Evolutionary conservation across 2,329 filamentous ascomycete genomes (phyloP).

Genomic region (Penicillium sp.): DNA sequence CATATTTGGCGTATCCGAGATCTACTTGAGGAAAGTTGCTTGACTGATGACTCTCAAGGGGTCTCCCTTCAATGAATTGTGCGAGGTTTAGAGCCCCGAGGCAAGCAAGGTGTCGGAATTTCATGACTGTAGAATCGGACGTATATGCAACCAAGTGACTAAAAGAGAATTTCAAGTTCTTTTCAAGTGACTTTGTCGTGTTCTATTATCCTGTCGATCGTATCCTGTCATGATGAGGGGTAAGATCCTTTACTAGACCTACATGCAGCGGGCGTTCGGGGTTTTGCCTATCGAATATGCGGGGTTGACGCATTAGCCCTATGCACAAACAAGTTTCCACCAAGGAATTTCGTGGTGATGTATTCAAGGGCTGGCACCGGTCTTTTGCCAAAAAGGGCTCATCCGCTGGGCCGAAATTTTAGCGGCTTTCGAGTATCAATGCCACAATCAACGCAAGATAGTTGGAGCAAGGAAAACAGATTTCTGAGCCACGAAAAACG

Average conservation of each 20-base stretch:
- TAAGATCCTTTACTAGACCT: neutral
- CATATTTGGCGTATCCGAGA: slow-evolving; percentile 63
- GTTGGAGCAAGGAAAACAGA: too few species aligned
- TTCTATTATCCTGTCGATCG: neutral
- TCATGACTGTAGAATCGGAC: neutral
- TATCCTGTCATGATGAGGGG: neutral
- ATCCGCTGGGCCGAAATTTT: neutral
- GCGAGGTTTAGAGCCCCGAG: neutral
- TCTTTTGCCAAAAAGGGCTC: neutral
- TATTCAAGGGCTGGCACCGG: too few species aligned
- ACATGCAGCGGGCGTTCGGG: neutral
- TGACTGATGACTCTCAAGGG: neutral
- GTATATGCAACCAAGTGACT: neutral
- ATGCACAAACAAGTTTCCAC: neutral
- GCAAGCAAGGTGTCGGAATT: neutral
- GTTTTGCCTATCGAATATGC: neutral
- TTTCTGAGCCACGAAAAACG: too few species aligned
- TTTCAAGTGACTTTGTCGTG: neutral
- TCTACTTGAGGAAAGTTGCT: slow-evolving; percentile 46
- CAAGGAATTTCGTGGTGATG: too few species aligned
- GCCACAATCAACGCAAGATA: too few species aligned
- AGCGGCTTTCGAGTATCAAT: too few species aligned
- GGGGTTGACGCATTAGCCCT: neutral
- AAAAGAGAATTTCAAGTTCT: neutral
- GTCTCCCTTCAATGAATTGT: neutral